Evolutionary conservation across 345 rosid genomes (phyloP).

Genomic region (Hirschfeldia incana): DNA sequence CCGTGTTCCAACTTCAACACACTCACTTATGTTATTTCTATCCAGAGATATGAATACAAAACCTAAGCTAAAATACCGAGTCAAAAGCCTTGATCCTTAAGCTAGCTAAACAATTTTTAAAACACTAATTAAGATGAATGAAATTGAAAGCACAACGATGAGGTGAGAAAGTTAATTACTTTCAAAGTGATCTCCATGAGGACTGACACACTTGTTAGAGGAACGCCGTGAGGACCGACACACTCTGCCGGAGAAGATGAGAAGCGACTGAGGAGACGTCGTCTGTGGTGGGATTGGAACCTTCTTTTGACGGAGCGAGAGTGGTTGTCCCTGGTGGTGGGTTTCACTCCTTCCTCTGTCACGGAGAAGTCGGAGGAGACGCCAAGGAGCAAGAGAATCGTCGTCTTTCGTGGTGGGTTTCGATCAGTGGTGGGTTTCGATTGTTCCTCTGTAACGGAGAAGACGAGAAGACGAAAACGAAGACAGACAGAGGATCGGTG

Average conservation of each 20-base stretch:
- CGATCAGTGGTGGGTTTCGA: not conserved
- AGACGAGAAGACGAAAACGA: not conserved
- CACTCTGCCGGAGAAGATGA: too few relatives aligned
- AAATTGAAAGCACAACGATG: not conserved
- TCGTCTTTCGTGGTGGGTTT: not conserved
- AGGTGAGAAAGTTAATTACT: conserved; percentile 39
- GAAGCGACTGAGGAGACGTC: not conserved
- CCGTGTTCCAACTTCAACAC: too few relatives aligned
- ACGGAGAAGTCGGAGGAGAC: not conserved
- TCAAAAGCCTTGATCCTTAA: not conserved
- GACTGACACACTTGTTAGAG: too few relatives aligned
- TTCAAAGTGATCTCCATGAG: conserved; percentile 65
- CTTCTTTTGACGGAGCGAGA: too few relatives aligned
- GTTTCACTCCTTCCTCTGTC: not conserved
- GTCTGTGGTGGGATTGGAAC: not conserved
- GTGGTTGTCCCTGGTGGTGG: not conserved
- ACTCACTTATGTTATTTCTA: too few relatives aligned
- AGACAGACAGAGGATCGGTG: too few relatives aligned
- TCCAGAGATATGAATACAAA: not conserved
- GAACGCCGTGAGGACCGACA: too few relatives aligned
- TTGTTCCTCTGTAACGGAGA: not conserved
- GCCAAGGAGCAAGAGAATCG: not conserved
- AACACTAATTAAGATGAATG: not conserved
- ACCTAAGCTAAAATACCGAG: not conserved
- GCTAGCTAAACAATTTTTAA: not conserved